Evolutionary conservation across 192 early-diverging fungal genomes (phyloP), one percentile per base, ranked within the genome.

Genomic region (Umbelopsis sp.): DNA sequence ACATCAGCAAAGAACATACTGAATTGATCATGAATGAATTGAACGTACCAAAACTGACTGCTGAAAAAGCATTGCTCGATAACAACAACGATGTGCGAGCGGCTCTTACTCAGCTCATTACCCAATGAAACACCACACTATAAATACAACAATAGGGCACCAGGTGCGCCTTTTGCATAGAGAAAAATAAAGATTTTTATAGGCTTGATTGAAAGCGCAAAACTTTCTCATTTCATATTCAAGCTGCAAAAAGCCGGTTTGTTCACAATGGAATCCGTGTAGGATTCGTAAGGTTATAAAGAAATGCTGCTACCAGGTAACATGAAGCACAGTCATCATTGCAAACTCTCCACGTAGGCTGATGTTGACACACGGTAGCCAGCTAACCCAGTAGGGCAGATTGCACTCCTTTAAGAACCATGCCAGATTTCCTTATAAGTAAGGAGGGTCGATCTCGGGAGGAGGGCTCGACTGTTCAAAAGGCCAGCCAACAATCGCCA

Each of bases 401-500:
- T 55, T 55, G 22, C 37, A 61, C 55, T 61, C 55, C 55, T 61
- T 35, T 61, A n/a, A 35, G 8, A 22, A 6, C 10, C 51, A 25
- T 52, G 51, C 25, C 51, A 52, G 10, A 4, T 61, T 61, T 25
- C 55, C 25, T 22, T 22, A 7, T 25, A 10, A 18, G 25, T 61
- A 61, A 61, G 55, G 55, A 61, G 55, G 30, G 55, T 61, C 55
- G 55, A 61, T 25, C 13, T 35, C 55, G 55, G 55, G 55, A 61
- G 55, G 30, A 61, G 55, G 15, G 27, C 55, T 61, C 33, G 15
- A 61, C 12, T 6, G 33, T 25, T 13, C 27, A 35, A 30, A 25
- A 16, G 12, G 30, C 25, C 21, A 12, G 15, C 25, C 52, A 30
- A 23, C 30, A 22, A 50, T 16, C 18, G 27, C 15, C 22, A 55